Percentiles rank a stretch among this genome's conserved stretches.
phyloP scores from a whole-genome alignment of 306 rosid genomes.

The Vigna mungo region DNA sequence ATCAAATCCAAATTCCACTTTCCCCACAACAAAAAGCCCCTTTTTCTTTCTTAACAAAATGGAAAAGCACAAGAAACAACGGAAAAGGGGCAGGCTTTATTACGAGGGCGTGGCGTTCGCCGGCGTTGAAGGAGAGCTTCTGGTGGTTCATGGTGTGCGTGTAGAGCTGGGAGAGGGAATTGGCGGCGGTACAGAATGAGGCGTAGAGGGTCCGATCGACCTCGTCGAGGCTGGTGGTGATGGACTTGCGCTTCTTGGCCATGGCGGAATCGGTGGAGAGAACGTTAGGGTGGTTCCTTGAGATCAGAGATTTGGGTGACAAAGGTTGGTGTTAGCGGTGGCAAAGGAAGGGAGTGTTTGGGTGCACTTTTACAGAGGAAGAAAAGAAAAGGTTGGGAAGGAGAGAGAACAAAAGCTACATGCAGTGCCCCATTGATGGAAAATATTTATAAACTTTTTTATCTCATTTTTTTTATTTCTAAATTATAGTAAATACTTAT shows the following conservation, averaged over 20 bases:
- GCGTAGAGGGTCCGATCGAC: slow-evolving; percentile 63
- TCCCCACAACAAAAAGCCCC: background rate
- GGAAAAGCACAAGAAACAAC: background rate
- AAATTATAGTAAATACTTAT: no score
- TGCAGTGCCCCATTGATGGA: no score
- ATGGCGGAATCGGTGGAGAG: background rate
- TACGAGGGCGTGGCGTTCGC: slow-evolving; percentile 59
- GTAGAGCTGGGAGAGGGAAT: slow-evolving; percentile 55
- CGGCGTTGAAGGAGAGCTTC: slow-evolving; percentile 57
- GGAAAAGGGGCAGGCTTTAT: background rate
- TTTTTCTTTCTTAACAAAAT: background rate
- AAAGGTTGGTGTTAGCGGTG: background rate
- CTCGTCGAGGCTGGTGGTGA: slow-evolving; percentile 55
- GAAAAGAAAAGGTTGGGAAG: no score
- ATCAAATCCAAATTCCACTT: background rate
- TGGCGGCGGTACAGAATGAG: slow-evolving; percentile 55
- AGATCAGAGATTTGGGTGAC: background rate
- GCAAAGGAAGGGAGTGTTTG: background rate
- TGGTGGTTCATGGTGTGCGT: slow-evolving; percentile 59
- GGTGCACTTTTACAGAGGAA: background rate
- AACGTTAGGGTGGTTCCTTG: no score
- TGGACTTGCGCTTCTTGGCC: slow-evolving; percentile 55
- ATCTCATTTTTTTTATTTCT: no score
- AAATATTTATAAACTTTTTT: no score
- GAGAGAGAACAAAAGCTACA: background rate